Evolutionary conservation across 306 rosid genomes (phyloP).

Genomic region (Sphenostylis stenocarpa): DNA sequence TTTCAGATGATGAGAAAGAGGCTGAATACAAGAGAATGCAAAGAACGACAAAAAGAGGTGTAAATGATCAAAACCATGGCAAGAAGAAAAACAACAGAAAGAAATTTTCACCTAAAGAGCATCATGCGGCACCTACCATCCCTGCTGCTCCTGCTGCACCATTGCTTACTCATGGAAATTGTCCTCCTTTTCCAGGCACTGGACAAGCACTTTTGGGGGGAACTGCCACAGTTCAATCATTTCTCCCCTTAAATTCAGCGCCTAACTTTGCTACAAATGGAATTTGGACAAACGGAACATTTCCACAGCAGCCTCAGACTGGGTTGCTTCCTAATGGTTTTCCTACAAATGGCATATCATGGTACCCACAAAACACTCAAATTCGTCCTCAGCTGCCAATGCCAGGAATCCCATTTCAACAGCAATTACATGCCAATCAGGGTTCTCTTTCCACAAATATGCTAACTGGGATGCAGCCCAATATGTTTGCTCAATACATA

Average conservation of each 20-base stretch:
- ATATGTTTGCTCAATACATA: slow-evolving; percentile 46
- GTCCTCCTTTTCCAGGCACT: slow-evolving; percentile 38
- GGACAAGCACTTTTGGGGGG: slow-evolving; percentile 46
- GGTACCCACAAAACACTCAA: slow-evolving; percentile 51
- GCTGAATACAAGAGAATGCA: slow-evolving; percentile 69
- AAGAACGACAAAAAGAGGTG: slow-evolving; percentile 58
- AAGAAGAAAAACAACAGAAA: slow-evolving; percentile 48
- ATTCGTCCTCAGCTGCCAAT: slow-evolving; percentile 54
- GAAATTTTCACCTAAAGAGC: slow-evolving; percentile 24
- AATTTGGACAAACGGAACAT: slow-evolving; percentile 57
- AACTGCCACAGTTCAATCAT: slow-evolving; percentile 40
- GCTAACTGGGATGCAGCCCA: slow-evolving; percentile 39
- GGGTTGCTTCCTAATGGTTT: slow-evolving; percentile 49
- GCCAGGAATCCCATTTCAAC: slow-evolving; percentile 49
- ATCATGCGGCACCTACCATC: slow-evolving; percentile 30
- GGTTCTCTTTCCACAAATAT: slow-evolving; percentile 32
- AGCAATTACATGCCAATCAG: slow-evolving; percentile 47
- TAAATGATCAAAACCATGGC: slow-evolving; percentile 49
- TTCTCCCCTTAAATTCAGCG: slow-evolving; percentile 41
- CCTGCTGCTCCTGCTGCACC: slow-evolving; percentile 41
- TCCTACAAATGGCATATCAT: slow-evolving; percentile 51
- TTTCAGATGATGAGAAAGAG: slow-evolving; percentile 96
- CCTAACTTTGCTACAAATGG: slow-evolving; percentile 43
- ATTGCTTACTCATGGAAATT: slow-evolving; percentile 23
- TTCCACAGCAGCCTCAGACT: slow-evolving; percentile 53